Evolutionary conservation across 164 flowering plant species (phyloP), one percentile per base, ranked within the genome.

Genomic region (Aristolochia californica): DNA sequence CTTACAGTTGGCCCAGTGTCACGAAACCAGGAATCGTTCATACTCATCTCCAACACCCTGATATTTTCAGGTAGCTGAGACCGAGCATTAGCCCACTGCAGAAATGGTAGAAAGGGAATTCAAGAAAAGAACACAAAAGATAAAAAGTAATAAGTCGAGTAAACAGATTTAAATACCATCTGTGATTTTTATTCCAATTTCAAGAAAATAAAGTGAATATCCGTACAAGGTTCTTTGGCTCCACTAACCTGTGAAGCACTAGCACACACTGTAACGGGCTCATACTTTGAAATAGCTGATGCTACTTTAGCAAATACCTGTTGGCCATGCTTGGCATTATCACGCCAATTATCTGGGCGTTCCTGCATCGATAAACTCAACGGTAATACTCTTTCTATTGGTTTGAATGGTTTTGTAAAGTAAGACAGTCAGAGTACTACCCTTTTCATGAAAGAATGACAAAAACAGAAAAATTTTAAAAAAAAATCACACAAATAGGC

Each of bases 1-100:
- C 95, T 83, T 73, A 91, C 98, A 65, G 91, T 91, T 55, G 98
- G 97, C 23, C 93, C 98, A 59, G 75, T 74, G 63, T 91, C 98
- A 58, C 98, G 91, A 65, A 91, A 82, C 98, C 97, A 88, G 24
- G 93, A 76, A 74, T 88, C 98, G 58, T 88, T 83, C 89, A 79
- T 74, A 61, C 93, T 86, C 91, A 88, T 82, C 73, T 88, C 95
- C 43, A 88, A 57, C 55, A 88, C 89, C 73, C 95, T 78, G 56
- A 91, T 59, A 53, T 80, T 61, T 60, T 68, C 53, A 5, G 97
- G 97, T 34, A 91, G 62, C 66, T 60, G 74, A 54, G 59, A 67
- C 23, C 97, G 80, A 47, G 98, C 98, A 69, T 81, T 82, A 13
- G 48, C 70, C 98, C 97, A 88, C 98, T 72, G 77, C 64, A 55